A percentile compares a stretch with the other conserved stretches of the same genome.
Evolutionary conservation across 805 yeast genomes (phyloP).

Genomic region (Monosporozyma unispora): DNA sequence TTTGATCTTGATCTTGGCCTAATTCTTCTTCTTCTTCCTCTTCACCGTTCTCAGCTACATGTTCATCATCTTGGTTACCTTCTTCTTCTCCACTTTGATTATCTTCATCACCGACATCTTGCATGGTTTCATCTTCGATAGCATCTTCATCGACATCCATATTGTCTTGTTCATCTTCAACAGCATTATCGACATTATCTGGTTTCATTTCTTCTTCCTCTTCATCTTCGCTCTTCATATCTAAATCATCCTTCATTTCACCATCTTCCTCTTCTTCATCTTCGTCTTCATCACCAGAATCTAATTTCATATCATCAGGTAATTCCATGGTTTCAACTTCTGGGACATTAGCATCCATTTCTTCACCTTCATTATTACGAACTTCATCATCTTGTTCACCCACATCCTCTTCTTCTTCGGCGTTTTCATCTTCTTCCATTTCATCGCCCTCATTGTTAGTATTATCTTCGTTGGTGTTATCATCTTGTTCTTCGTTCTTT

Average conservation of each 20-base stretch:
- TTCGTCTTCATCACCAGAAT: conserved; percentile 60
- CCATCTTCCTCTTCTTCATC: conserved; percentile 37
- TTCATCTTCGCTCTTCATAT: conserved; percentile 29
- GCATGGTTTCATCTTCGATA: conserved; percentile 39
- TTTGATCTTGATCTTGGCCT: conserved; percentile 35
- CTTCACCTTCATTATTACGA: conserved; percentile 56
- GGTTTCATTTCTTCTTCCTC: conserved; percentile 70
- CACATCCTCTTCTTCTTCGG: conserved; percentile 58
- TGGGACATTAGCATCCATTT: conserved; percentile 64
- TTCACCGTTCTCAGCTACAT: conserved; percentile 9
- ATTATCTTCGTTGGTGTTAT: conserved; percentile 30
- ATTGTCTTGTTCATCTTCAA: conserved; percentile 33
- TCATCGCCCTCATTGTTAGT: conserved; percentile 42
- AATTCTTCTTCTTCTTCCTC: conserved; percentile 25
- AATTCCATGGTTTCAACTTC: conserved; percentile 81
- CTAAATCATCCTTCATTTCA: conserved; percentile 31
- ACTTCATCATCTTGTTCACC: conserved; percentile 80
- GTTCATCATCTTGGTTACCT: no score
- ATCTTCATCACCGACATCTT: conserved; percentile 40
- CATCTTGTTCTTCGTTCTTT: conserved; percentile 28
- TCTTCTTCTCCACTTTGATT: conserved; percentile 22
- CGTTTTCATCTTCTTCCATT: conserved; percentile 45
- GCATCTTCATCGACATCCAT: conserved; percentile 28
- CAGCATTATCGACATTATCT: conserved; percentile 37
- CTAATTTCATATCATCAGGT: conserved; percentile 87